These are phyloP conservation scores for Aspergillus nanangensis DNA, from an alignment of 495 filamentous ascomycete genomes.

Conservation along the genomic window DNA sequence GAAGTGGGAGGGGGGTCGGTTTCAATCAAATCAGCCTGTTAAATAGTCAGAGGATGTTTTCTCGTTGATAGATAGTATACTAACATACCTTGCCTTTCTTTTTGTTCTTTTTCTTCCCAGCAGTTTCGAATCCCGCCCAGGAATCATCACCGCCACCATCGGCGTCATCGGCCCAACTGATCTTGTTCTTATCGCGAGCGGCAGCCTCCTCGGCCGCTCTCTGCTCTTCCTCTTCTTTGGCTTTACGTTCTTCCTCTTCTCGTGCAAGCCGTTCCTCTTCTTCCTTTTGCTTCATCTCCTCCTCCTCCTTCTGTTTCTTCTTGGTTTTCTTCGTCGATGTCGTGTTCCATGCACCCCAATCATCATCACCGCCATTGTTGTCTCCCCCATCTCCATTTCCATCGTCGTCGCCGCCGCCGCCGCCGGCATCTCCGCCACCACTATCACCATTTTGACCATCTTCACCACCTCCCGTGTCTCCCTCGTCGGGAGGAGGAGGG, in stretches of 20 bases:
- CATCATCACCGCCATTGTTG: conserved; percentile 28
- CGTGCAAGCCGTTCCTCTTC: conserved; percentile 23
- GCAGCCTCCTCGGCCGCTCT: conserved; percentile 33
- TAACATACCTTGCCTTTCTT: conserved; percentile 45
- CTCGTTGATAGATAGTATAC: too few species aligned
- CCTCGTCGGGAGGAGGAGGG: conserved; percentile 12
- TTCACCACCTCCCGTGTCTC: conserved; percentile 21
- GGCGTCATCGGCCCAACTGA: conserved; percentile 43
- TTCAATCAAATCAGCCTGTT: conserved; percentile 6
- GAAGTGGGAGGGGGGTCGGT: conserved; percentile 23
- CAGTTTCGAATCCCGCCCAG: conserved; percentile 31
- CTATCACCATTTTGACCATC: conserved; percentile 30
- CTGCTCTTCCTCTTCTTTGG: conserved; percentile 33
- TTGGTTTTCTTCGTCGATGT: conserved; percentile 39
- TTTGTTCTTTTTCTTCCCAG: conserved; percentile 43
- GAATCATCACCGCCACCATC: conserved; percentile 27
- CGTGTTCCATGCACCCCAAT: conserved; percentile 37
- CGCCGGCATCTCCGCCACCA: conserved; percentile 31
- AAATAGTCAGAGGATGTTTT: not conserved
- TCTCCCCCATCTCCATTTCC: conserved; percentile 21
- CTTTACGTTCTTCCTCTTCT: conserved; percentile 26
- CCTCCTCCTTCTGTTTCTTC: conserved; percentile 31
- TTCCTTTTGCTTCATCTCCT: conserved; percentile 18
- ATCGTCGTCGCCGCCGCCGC: conserved; percentile 24
- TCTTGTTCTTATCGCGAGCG: conserved; percentile 30